Base-by-base conservation (phyloP, 2,329 filamentous ascomycete species). In the Exophiala phaeomuriformis region DNA sequence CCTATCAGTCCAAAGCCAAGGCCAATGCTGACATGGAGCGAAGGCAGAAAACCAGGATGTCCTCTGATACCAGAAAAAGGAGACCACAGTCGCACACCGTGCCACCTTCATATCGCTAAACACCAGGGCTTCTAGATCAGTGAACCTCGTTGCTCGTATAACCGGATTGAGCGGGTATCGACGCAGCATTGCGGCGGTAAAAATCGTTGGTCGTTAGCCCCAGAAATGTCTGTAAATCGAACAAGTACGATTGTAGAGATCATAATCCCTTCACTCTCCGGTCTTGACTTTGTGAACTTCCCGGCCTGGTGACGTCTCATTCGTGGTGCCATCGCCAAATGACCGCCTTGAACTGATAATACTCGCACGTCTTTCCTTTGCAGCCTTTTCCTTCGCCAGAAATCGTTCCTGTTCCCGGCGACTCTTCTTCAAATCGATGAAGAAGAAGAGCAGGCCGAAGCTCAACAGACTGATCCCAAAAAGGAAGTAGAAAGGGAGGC, bases 401-500 rank as follows among this genome's bases (percentile, higher is more conserved):
- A 82, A 84, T 32, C 59, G 68, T 57, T 77, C 77, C 64, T 85
- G 82, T 65, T 84, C 82, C 27, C 67, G 64, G 19, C 78, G 70
- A 64, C 79, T 82, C 73, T 82, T 80, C 56, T 81, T 75, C 54
- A 84, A 62, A 67, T 85, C 81, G 2, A 84, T 72, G 40, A 80
- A 81, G 5, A 75, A 67, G 56, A 76, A 73, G 58, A 84, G 68
- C 1, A 79, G 71, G 5, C 67, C 60, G 40, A 79, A 78, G 63
- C 80, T 83, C 12, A 76, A 69, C 43, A 81, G 46, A 57, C 77
- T 82, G 56, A 84, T 63, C 0, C 70, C 80, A 57, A 83, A 81
- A 12, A 86, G 63, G 53, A 86, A 86, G 61, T 84, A 85, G 56
- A 86, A 86, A 0, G 83, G 82, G 5, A 77, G 77, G 29, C 74